phyloP scores from a whole-genome alignment of 129 eudicot species.

The Centella asiatica region DNA sequence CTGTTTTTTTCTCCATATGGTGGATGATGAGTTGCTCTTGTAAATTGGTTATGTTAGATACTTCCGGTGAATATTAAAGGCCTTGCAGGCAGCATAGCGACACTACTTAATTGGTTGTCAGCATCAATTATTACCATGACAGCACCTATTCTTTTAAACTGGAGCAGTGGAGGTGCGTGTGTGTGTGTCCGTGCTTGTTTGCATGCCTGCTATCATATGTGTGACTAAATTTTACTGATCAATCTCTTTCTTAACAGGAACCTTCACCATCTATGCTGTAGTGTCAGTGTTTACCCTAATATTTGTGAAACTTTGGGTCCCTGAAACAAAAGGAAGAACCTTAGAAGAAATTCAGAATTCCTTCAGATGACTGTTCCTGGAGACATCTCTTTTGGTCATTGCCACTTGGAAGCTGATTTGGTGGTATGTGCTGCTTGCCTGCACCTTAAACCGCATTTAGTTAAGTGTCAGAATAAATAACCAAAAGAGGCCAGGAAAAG shows the following conservation, averaged over 20 bases:
- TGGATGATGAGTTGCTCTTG: not conserved
- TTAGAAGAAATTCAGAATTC: constrained; percentile 73
- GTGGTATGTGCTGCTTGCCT: not conserved
- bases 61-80: constrained; percentile 79
- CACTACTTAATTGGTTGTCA: constrained; percentile 60
- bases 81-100: constrained; percentile 86
- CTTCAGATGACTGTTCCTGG: constrained; percentile 34
- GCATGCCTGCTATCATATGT: constrained; percentile 8
- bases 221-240: constrained; percentile 13
- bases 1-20: not conserved
- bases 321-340: constrained; percentile 86
- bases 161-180: constrained; percentile 91
- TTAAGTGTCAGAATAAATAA: not conserved
- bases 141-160: constrained; percentile 51
- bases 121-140: constrained; percentile 65
- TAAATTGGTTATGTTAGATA: constrained; percentile 37
- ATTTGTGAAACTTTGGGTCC: constrained; percentile 72
- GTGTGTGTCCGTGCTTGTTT: not conserved
- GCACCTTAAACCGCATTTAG: not conserved
- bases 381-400: too few species aligned
- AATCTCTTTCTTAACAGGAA: constrained; percentile 36
- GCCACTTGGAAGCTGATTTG: too few species aligned
- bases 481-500: not conserved
- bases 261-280: constrained; percentile 51
- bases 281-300: constrained; percentile 42